phyloP scores from a whole-genome alignment of 148 eudicot species.

The Pharnaceum exiguum region DNA sequence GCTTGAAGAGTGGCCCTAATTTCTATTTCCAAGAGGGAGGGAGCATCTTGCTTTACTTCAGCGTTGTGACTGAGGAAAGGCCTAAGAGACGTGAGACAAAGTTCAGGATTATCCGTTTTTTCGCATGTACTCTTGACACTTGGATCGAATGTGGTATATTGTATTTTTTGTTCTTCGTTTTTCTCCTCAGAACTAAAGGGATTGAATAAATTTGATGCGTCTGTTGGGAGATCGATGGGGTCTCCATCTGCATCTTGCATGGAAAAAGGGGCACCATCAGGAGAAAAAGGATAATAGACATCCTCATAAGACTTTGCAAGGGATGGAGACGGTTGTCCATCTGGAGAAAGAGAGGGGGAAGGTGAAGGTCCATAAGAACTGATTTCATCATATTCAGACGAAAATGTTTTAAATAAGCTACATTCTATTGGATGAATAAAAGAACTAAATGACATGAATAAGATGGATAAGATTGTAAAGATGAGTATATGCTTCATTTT shows the following conservation, averaged over 20 bases:
- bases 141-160: too few relatives aligned
- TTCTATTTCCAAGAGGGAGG: slow-evolving; percentile 15
- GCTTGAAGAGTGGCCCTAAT: slow-evolving; percentile 12
- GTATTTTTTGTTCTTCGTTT: too few relatives aligned
- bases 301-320: too few relatives aligned
- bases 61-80: slow-evolving; percentile 2
- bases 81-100: slow-evolving; percentile 20
- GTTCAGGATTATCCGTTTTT: slow-evolving; percentile 24
- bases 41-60: slow-evolving; percentile 2
- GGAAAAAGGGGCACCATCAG: background rate
- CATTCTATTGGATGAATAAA: background rate
- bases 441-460: background rate
- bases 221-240: too few relatives aligned
- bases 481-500: background rate
- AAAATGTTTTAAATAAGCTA: background rate
- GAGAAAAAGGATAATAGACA: too few relatives aligned
- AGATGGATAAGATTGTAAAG: background rate
- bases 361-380: slow-evolving; percentile 3
- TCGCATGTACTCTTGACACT: slow-evolving; percentile 20
- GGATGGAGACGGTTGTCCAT: too few relatives aligned
- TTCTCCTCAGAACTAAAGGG: too few relatives aligned
- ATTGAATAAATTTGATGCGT: too few relatives aligned
- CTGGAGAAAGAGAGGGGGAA: too few relatives aligned
- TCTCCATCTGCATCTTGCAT: slow-evolving; percentile 2
- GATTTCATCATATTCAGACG: background rate